Percentiles rank a stretch among this genome's conserved stretches.
Evolutionary conservation across 768 basidiomycete species (phyloP).

Genomic region (Collybia mongolica): DNA sequence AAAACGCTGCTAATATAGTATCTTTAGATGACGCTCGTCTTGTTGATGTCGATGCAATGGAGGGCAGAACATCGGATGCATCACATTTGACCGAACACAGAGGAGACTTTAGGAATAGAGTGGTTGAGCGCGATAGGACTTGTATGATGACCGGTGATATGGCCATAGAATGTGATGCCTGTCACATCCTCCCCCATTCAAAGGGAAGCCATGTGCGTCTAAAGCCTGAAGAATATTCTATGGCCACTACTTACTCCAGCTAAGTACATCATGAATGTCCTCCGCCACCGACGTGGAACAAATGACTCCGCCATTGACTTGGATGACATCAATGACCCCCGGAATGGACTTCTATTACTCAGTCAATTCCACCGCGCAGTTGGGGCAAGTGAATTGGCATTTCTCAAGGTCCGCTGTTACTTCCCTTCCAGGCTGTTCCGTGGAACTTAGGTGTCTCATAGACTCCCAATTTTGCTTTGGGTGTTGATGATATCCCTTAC

Average conservation of each 20-base stretch:
- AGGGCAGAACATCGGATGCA: neutral
- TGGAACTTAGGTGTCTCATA: no score
- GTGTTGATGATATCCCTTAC: neutral
- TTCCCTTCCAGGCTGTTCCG: conserved; percentile 5
- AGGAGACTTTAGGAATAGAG: neutral
- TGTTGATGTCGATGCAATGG: neutral
- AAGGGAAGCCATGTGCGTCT: conserved; percentile 1
- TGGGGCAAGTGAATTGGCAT: conserved; percentile 10
- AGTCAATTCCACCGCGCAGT: conserved; percentile 6
- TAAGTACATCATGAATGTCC: neutral
- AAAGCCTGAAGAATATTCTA: no score
- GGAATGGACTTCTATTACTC: conserved; percentile 11
- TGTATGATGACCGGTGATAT: neutral
- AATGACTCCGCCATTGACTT: conserved; percentile 4
- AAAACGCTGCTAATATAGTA: neutral
- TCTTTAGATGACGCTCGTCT: neutral
- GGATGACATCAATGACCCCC: conserved; percentile 10
- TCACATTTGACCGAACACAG: neutral
- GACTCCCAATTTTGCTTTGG: no score
- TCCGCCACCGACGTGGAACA: neutral
- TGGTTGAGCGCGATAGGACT: neutral
- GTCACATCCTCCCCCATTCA: neutral
- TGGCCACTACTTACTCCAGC: neutral
- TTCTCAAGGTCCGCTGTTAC: conserved; percentile 13
- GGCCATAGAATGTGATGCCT: neutral